Base-by-base conservation (phyloP, 176 grass and related monocot genomes). In the Pharus latifolius region DNA sequence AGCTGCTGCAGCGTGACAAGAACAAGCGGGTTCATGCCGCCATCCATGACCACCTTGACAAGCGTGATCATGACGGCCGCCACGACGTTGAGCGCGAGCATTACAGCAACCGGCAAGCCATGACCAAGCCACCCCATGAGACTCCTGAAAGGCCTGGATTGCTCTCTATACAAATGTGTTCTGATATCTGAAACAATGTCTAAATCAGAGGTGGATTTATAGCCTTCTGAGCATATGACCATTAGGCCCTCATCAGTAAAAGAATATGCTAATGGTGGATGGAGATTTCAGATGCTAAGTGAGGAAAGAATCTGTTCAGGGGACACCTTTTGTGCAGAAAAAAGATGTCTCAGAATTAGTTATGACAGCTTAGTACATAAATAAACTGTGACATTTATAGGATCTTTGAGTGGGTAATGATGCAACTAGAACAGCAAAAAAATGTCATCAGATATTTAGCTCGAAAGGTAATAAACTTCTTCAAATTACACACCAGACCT, bases 1-100 rank as follows among this genome's bases (percentile, higher is more conserved):
- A 96, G 67, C 54, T 96, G 92, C 46, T 90, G 85, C 46, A 96
- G 76, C 1, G 85, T 89, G 82, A 91, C 79, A 9, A 96, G 56
- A 11, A 96, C 85, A 2, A 96, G 82, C n/a, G 60, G 83, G 80
- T 88, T 49, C 63, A 91, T 75, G 69, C 92, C 92, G 51, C 71
- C 76, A 40, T 80, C 59, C 53, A 96, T 86, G 70, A 66, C 88
- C 32, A 85, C 80, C 79, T 96, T 96, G 10, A 88, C 73, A 22
- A 96, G 71, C 40, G 48, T 63, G 63, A 88, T 90, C 82, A 92
- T 65, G 17, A 82, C 88, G 7, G 88, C 85, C 5, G 82, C 76
- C 33, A 72, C 10, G 10, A 80, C 45, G 65, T 78, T 79, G 25
- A 91, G 85, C 3, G 54, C 60, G 2, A 96, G 14, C 92, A 96